Conservation (phyloP, 768 basidiomycete species). For the Leccinum uliginosum region DNA sequence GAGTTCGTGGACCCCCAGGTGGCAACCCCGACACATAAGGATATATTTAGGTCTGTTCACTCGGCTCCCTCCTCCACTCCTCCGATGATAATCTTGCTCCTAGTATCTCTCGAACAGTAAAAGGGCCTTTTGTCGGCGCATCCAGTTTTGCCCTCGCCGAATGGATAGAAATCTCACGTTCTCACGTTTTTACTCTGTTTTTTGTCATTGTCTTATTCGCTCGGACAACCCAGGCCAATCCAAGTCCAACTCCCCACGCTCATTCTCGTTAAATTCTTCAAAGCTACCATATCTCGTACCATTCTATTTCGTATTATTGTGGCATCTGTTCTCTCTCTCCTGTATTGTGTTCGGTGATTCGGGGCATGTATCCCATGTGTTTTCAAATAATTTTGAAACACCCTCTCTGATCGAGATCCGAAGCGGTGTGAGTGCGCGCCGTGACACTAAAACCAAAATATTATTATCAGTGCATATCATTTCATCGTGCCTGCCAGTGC, state of each 20-base stretch:
- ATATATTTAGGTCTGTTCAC: background rate
- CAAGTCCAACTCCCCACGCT: constrained; percentile 3
- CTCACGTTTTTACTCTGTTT: background rate
- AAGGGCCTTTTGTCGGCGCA: background rate
- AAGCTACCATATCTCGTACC: background rate
- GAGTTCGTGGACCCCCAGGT: too few species aligned
- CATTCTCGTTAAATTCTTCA: background rate
- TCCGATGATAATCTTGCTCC: background rate
- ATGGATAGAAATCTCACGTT: background rate
- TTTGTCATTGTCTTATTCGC: background rate
- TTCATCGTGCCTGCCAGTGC: background rate
- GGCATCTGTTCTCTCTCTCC: background rate
- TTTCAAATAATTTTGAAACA: background rate
- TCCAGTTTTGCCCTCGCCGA: background rate
- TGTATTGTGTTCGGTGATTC: background rate
- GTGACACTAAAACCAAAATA: background rate
- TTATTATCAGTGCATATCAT: too few species aligned
- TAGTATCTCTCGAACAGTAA: background rate
- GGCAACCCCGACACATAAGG: too few species aligned
- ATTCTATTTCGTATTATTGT: background rate
- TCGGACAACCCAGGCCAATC: background rate
- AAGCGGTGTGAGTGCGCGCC: background rate
- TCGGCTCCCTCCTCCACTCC: background rate
- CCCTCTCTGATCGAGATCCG: background rate
- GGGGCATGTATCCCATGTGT: background rate